Conservation (phyloP, 306 rosid genomes). For the Cicer bijugum region DNA sequence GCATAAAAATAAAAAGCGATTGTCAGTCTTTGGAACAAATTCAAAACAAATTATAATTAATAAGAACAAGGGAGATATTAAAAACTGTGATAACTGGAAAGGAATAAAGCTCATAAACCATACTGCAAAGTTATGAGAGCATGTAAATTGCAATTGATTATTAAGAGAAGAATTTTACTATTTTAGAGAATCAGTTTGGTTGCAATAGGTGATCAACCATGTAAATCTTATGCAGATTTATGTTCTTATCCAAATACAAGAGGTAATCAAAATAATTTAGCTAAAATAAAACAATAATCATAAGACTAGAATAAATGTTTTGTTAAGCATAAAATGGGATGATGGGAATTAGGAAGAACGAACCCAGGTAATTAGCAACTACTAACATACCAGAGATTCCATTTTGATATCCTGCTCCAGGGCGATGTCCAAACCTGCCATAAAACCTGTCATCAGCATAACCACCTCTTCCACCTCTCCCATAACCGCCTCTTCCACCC, state of each 20-base stretch:
- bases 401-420: slow-evolving; percentile 70
- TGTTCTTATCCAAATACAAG: neutral
- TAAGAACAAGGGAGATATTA: slow-evolving; percentile 4
- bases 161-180: slow-evolving; percentile 1
- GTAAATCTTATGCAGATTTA: slow-evolving; percentile 2
- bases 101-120: neutral
- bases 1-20: neutral
- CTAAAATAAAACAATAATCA: neutral
- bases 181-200: slow-evolving; percentile 1
- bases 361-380: slow-evolving; percentile 22
- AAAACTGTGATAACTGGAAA: neutral
- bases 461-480: slow-evolving; percentile 69
- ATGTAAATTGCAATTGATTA: neutral
- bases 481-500: slow-evolving; percentile 74
- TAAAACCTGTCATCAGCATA: slow-evolving; percentile 78
- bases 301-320: slow-evolving; percentile 1
- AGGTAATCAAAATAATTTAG: slow-evolving; percentile 17
- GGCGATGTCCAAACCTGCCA: slow-evolving; percentile 78
- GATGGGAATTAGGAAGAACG: slow-evolving; percentile 13
- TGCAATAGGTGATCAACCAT: neutral
- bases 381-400: slow-evolving; percentile 66
- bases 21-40: neutral
- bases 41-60: neutral
- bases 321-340: slow-evolving; percentile 18
- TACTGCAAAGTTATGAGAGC: neutral